phyloP scores from a whole-genome alignment of 2,329 filamentous ascomycete genomes.

The Paecilomyces fulvus region DNA sequence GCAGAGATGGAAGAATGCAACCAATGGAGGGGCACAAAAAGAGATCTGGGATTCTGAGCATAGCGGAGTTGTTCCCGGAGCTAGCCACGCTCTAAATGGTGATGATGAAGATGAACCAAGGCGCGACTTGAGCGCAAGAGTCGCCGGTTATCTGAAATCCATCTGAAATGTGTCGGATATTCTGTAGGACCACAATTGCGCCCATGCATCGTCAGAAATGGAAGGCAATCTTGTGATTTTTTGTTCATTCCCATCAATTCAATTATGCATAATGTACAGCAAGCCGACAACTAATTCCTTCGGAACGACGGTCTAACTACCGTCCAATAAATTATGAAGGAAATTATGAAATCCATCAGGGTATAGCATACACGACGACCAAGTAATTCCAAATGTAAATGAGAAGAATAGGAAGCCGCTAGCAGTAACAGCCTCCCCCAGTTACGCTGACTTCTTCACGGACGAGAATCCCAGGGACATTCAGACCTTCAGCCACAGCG shows the following conservation, averaged over 20 bases:
- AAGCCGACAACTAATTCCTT: not conserved
- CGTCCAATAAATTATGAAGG: not conserved
- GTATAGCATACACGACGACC: constrained; percentile 4
- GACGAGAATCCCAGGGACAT: not conserved
- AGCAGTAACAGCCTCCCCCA: too few species aligned
- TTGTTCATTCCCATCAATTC: not conserved
- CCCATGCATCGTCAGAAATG: not conserved
- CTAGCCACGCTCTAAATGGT: constrained; percentile 42
- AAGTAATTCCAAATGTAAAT: not conserved
- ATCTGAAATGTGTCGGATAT: constrained; percentile 9
- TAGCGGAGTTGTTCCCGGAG: constrained; percentile 42
- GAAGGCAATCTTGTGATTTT: not conserved
- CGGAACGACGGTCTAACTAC: not conserved
- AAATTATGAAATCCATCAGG: not conserved
- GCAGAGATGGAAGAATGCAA: constrained; percentile 34
- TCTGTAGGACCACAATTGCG: not conserved
- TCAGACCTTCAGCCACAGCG: constrained; percentile 68
- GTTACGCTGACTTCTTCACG: too few species aligned
- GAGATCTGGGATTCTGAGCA: constrained; percentile 40
- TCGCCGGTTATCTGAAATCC: constrained; percentile 24
- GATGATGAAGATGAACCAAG: constrained; percentile 38
- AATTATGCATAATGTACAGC: not conserved
- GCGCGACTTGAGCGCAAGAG: constrained; percentile 24
- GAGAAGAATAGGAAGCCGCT: not conserved
- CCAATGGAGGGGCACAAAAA: constrained; percentile 23